These are phyloP conservation scores for Alloteropsis semialata DNA, from an alignment of 176 grass and related monocot genomes.

Conservation along the genomic window DNA sequence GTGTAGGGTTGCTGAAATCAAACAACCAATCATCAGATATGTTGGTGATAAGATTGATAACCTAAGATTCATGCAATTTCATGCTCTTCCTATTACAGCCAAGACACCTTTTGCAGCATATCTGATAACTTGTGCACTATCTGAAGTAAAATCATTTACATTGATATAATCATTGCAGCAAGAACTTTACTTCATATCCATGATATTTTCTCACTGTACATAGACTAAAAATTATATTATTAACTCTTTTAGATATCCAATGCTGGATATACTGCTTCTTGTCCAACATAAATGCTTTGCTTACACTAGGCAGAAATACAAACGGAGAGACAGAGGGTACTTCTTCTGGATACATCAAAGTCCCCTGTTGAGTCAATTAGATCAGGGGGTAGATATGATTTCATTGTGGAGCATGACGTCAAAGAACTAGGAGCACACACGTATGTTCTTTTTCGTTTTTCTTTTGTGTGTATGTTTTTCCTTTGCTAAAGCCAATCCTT, in stretches of 20 bases:
- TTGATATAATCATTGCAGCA: neutral
- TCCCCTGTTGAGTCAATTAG: slow-evolving; percentile 91
- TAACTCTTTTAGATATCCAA: neutral
- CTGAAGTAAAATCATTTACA: neutral
- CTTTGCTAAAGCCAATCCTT: slow-evolving; percentile 10
- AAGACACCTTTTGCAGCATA: neutral
- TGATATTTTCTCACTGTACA: neutral
- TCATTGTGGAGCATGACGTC: slow-evolving; percentile 98
- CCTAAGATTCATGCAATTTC: neutral
- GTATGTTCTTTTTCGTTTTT: slow-evolving; percentile 43
- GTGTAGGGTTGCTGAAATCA: neutral
- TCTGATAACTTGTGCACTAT: neutral
- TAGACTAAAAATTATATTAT: neutral
- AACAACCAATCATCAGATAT: neutral
- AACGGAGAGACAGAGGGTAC: slow-evolving; percentile 85
- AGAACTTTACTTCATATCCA: neutral
- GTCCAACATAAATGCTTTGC: slow-evolving; percentile 16
- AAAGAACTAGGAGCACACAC: slow-evolving; percentile 94
- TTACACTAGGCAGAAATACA: slow-evolving; percentile 89
- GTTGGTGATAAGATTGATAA: neutral
- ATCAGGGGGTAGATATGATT: slow-evolving; percentile 95
- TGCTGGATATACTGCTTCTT: slow-evolving; percentile 3
- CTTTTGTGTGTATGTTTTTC: slow-evolving; percentile 3
- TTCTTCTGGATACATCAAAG: slow-evolving; percentile 91
- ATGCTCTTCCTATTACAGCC: neutral